Percentiles rank a stretch among this genome's conserved stretches.
Evolutionary conservation across 2,329 filamentous ascomycete species (phyloP).

Genomic region (Curvularia sp.): DNA sequence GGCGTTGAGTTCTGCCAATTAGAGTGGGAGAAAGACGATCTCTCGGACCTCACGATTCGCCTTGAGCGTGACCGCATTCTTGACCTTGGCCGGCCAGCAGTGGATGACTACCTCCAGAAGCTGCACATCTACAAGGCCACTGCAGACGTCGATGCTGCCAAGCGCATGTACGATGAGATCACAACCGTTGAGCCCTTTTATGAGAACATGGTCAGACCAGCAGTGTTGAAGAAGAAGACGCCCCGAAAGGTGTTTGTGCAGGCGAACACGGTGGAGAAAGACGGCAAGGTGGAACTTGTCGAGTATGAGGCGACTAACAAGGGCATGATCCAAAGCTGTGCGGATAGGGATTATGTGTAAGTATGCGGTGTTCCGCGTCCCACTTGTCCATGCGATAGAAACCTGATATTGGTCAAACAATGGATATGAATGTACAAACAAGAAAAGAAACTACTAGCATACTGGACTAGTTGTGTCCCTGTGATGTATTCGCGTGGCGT

Average conservation of each 20-base stretch:
- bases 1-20: constrained; percentile 88
- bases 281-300: constrained; percentile 67
- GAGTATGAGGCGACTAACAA: constrained; percentile 84
- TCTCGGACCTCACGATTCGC: constrained; percentile 81
- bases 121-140: constrained; percentile 92
- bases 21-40: constrained; percentile 73
- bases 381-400: neutral
- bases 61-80: constrained; percentile 88
- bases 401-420: neutral
- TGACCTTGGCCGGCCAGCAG: constrained; percentile 79
- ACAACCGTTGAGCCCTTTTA: constrained; percentile 87
- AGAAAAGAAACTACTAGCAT: neutral
- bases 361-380: neutral
- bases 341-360: constrained; percentile 47
- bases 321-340: constrained; percentile 66
- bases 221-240: constrained; percentile 78
- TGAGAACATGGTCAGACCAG: constrained; percentile 77
- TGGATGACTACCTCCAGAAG: constrained; percentile 87
- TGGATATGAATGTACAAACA: neutral
- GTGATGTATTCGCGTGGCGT: neutral
- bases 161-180: constrained; percentile 81
- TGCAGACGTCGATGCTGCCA: constrained; percentile 80
- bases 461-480: neutral
- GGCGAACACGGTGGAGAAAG: constrained; percentile 77
- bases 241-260: constrained; percentile 93